Conservation (phyloP, 2,329 filamentous ascomycete genomes). For the Penicillium decumbens region DNA sequence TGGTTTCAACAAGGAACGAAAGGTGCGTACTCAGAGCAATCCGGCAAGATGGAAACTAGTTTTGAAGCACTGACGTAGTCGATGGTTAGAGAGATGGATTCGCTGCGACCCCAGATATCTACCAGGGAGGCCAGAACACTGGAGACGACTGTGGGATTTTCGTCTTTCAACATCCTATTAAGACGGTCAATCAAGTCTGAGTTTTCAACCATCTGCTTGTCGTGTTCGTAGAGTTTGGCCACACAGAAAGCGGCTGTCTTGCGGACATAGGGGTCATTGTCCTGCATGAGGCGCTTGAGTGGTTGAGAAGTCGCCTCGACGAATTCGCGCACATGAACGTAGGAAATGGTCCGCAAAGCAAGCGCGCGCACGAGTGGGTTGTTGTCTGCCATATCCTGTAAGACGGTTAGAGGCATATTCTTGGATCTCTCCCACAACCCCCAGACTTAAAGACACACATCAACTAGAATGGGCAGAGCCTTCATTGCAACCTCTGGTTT, state of each 20-base stretch:
- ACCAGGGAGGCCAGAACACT: slow-evolving; percentile 86
- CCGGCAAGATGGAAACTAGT: slow-evolving; percentile 91
- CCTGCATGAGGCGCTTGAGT: slow-evolving; percentile 75
- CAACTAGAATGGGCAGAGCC: slow-evolving; percentile 79
- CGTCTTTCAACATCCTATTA: slow-evolving; percentile 84
- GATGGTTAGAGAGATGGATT: slow-evolving; percentile 95
- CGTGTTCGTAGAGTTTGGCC: slow-evolving; percentile 96
- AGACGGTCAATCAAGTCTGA: slow-evolving; percentile 90
- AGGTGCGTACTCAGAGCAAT: slow-evolving; percentile 82
- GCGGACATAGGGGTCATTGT: slow-evolving; percentile 89
- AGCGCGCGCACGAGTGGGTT: slow-evolving; percentile 91
- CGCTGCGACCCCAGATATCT: slow-evolving; percentile 98
- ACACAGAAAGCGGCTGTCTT: slow-evolving; percentile 97
- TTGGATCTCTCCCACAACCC: neutral
- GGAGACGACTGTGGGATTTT: slow-evolving; percentile 95
- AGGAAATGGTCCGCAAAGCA: slow-evolving; percentile 90
- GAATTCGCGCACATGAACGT: slow-evolving; percentile 93
- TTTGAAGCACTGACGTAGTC: slow-evolving; percentile 97
- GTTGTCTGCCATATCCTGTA: slow-evolving; percentile 82
- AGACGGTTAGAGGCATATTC: slow-evolving; percentile 7
- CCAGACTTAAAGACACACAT: slow-evolving; percentile 49
- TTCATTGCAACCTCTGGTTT: slow-evolving; percentile 92
- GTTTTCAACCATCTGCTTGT: slow-evolving; percentile 79
- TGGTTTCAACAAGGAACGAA: neutral
- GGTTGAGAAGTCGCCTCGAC: slow-evolving; percentile 84